Percentiles rank a stretch among this genome's conserved stretches.
These are phyloP conservation scores for Papiliotrema laurentii DNA, from an alignment of 1,284 basidiomycete genomes.

Conservation along the genomic window DNA sequence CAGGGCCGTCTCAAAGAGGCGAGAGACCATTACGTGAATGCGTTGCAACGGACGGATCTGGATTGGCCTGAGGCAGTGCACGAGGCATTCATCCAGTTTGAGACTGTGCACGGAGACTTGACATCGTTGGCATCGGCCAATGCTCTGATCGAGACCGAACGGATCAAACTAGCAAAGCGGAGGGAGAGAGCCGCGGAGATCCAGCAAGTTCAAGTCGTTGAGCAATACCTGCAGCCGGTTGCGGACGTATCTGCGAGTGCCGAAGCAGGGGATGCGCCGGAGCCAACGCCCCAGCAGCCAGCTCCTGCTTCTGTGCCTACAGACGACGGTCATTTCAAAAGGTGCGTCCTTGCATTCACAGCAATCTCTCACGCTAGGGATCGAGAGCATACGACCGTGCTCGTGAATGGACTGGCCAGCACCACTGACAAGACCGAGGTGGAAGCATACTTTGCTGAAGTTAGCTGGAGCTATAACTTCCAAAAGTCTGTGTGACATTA, in stretches of 20 bases:
- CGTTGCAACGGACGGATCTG: constrained; percentile 57
- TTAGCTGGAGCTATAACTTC: too few relatives aligned
- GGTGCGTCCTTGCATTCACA: constrained; percentile 12
- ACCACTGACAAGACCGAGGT: constrained; percentile 63
- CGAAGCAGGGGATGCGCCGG: constrained; percentile 9
- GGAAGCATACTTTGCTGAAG: constrained; percentile 75
- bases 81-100: constrained; percentile 81
- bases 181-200: constrained; percentile 58
- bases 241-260: constrained; percentile 8
- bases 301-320: constrained; percentile 7
- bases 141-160: constrained; percentile 63
- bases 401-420: constrained; percentile 68
- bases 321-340: constrained; percentile 22
- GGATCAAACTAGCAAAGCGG: constrained; percentile 59
- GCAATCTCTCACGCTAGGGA: constrained; percentile 57
- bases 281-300: constrained; percentile 9
- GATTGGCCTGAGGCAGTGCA: constrained; percentile 92
- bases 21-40: constrained; percentile 61
- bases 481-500: not conserved
- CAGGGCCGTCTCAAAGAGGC: constrained; percentile 58
- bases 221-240: constrained; percentile 1
- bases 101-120: constrained; percentile 72
- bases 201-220: not conserved
- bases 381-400: constrained; percentile 89
- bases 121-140: constrained; percentile 64